phyloP scores from a whole-genome alignment of 2,329 filamentous ascomycete species.

The Ophiognomonia clavigignenti-juglandacearum region DNA sequence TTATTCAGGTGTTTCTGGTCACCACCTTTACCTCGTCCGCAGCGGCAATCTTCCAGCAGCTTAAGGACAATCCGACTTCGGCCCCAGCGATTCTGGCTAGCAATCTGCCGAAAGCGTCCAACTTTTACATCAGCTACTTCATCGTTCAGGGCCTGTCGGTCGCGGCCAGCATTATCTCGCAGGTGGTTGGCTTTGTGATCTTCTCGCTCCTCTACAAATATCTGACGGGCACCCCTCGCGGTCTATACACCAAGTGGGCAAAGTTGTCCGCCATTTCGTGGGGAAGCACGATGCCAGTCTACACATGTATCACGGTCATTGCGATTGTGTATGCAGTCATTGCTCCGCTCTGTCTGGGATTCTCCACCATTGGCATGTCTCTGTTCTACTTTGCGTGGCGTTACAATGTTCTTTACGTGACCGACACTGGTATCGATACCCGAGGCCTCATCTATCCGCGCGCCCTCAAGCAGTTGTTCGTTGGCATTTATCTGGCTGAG shows the following conservation, averaged over 20 bases:
- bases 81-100: conserved; percentile 63
- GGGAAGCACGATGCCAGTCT: conserved; percentile 78
- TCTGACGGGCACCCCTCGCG: conserved; percentile 72
- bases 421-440: conserved; percentile 76
- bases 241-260: conserved; percentile 75
- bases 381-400: conserved; percentile 84
- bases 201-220: conserved; percentile 70
- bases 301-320: conserved; percentile 76
- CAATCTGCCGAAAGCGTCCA: conserved; percentile 78
- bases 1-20: conserved; percentile 88
- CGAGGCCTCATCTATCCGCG: conserved; percentile 83
- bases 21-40: conserved; percentile 79
- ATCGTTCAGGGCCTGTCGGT: conserved; percentile 84
- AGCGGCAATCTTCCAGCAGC: conserved; percentile 59
- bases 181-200: conserved; percentile 65
- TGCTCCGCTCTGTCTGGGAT: conserved; percentile 77
- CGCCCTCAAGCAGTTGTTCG: conserved; percentile 81
- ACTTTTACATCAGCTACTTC: conserved; percentile 95
- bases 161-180: conserved; percentile 68
- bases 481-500: conserved; percentile 78
- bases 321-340: conserved; percentile 83
- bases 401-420: conserved; percentile 87
- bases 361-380: conserved; percentile 71
- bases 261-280: conserved; percentile 69
- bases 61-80: conserved; percentile 57